Base-by-base conservation (phyloP, 495 filamentous ascomycete genomes). In the Lindgomyces ingoldianus region DNA sequence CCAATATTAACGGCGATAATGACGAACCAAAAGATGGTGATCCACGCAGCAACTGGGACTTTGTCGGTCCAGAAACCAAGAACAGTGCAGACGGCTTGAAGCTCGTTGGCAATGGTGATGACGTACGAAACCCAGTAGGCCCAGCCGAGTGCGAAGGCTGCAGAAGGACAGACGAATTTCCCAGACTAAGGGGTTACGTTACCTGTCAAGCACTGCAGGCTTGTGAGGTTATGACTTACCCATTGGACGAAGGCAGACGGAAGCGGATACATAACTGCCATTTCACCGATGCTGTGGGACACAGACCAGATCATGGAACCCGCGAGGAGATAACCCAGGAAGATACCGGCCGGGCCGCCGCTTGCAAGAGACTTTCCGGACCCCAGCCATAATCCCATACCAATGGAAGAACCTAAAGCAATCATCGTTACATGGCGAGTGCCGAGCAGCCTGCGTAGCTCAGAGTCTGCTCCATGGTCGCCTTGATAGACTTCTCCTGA, bases 381-480 rank as follows among this genome's bases (percentile, higher is more conserved):
- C 8, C 69, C 71, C 18, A 73, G 65, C 65, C 68, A 73, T 33
- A 73, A 42, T 14, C 71, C 71, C 60, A 68, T 69, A 18, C 71
- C 69, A 60, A 73, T 73, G 19, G 60, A 63, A 30, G 67, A 70
- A 21, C 71, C 71, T 3, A 71, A 58, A 1, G 71, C 68, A 49
- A 73, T 71, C 65, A 73, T 71, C 29, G 59, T 66, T 9, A 69
- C 29, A 53, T 73, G 71, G 33, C 69, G 71, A 11, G 71, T 66
- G 2, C 36, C 58, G n/a, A 71, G 64, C 8, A 39, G 42, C 16
- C 67, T 30, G 14, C 49, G 44, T 19, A 72, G 29, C 18, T 70
- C 63, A 1, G 67, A 58, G 3, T 72, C 70, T 8, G 67, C 70
- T 26, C 70, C 70, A 62, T 72, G 47, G 51, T 70, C 70, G 19